Evolutionary conservation across 2,329 filamentous ascomycete species (phyloP).

Genomic region (Sclerotinia minor): DNA sequence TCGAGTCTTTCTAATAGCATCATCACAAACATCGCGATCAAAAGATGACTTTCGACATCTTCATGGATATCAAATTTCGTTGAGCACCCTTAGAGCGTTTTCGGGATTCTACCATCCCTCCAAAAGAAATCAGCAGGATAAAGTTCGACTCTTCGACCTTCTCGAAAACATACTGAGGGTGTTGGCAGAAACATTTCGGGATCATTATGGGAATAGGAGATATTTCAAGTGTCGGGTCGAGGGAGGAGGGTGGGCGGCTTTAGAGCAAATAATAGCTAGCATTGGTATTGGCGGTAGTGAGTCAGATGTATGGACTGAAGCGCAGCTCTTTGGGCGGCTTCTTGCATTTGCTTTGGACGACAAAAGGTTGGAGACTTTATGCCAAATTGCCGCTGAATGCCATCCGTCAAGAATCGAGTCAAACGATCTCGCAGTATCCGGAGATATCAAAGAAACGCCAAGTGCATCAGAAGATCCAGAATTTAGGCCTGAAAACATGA

Average conservation of each 20-base stretch:
- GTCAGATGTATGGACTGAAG: conserved; percentile 65
- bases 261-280: conserved; percentile 71
- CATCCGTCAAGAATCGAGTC: conserved; percentile 38
- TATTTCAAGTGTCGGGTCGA: conserved; percentile 80
- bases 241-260: conserved; percentile 73
- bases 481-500: conserved; percentile 8
- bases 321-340: conserved; percentile 78
- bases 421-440: conserved; percentile 6
- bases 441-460: conserved; percentile 5
- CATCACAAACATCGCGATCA: conserved; percentile 48
- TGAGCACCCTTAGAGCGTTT: conserved; percentile 68
- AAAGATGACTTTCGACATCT: conserved; percentile 85
- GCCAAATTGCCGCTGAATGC: conserved; percentile 48
- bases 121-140: conserved; percentile 61
- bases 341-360: conserved; percentile 80
- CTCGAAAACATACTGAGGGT: conserved; percentile 72
- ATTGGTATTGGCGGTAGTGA: conserved; percentile 65
- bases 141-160: conserved; percentile 64
- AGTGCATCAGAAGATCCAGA: neutral
- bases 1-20: conserved; percentile 44
- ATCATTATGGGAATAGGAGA: conserved; percentile 80
- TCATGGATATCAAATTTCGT: conserved; percentile 72
- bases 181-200: conserved; percentile 64
- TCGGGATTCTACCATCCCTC: conserved; percentile 75
- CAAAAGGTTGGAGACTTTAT: conserved; percentile 69